phyloP scores from a whole-genome alignment of 2,329 filamentous ascomycete genomes.

The Phyllosticta citribraziliensis region DNA sequence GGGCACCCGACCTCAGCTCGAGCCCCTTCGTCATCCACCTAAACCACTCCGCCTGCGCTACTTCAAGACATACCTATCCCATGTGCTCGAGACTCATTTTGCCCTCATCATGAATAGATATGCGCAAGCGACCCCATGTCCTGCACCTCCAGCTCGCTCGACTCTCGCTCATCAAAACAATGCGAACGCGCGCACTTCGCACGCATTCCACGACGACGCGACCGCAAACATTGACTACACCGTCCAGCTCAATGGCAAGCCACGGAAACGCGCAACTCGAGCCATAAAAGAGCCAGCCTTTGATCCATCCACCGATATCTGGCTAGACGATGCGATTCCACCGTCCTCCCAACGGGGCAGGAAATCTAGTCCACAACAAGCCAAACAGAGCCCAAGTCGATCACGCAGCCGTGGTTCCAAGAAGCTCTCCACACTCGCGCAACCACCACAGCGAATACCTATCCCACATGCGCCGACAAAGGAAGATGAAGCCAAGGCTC shows the following conservation, averaged over 20 bases:
- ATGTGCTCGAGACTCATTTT: not conserved
- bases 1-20: not conserved
- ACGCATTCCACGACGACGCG: constrained; percentile 16
- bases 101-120: constrained; percentile 23
- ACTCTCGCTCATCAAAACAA: not conserved
- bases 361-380: constrained; percentile 16
- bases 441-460: constrained; percentile 27
- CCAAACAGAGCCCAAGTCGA: not conserved
- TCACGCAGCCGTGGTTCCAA: constrained; percentile 12
- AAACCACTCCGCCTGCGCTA: not conserved
- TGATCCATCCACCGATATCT: constrained; percentile 26
- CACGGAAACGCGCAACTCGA: constrained; percentile 19
- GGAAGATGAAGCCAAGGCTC: constrained; percentile 14
- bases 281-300: constrained; percentile 19
- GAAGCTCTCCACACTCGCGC: constrained; percentile 24
- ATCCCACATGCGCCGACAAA: constrained; percentile 15
- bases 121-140: constrained; percentile 27
- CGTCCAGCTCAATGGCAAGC: constrained; percentile 26
- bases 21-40: not conserved
- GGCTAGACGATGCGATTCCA: constrained; percentile 24
- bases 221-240: constrained; percentile 31
- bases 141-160: constrained; percentile 17
- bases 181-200: not conserved
- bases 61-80: not conserved
- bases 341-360: constrained; percentile 20